Percentiles rank a stretch among this genome's conserved stretches.
phyloP scores from a whole-genome alignment of 768 basidiomycete genomes.

The Imleria badia region DNA sequence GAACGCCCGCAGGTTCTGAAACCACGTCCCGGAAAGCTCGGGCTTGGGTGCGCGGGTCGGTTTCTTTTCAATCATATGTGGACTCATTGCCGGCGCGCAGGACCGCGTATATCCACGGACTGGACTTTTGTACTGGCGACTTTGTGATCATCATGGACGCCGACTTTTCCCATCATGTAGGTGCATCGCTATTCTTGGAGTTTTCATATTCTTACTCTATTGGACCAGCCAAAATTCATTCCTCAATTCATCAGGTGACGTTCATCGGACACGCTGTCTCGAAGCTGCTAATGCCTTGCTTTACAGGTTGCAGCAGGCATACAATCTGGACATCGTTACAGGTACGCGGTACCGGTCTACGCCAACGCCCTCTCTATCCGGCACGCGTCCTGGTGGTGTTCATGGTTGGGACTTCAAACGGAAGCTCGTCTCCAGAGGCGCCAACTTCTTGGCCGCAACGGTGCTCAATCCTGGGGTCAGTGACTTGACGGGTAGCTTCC shows the following conservation, averaged over 20 bases:
- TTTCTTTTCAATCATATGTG: not conserved
- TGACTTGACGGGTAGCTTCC: slow-evolving; percentile 88
- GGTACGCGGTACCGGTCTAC: slow-evolving; percentile 82
- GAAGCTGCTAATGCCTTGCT: not conserved
- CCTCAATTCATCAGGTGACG: slow-evolving; percentile 83
- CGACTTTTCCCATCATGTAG: slow-evolving; percentile 92
- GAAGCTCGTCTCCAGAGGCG: slow-evolving; percentile 84
- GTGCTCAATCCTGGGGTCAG: slow-evolving; percentile 83
- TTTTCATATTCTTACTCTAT: slow-evolving; percentile 3
- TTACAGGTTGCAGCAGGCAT: slow-evolving; percentile 72
- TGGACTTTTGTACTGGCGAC: slow-evolving; percentile 86
- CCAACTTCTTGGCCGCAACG: slow-evolving; percentile 88
- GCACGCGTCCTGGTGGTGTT: slow-evolving; percentile 77
- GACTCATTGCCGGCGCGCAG: slow-evolving; percentile 37
- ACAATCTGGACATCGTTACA: slow-evolving; percentile 90
- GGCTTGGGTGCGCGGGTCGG: slow-evolving; percentile 66
- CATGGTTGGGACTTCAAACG: slow-evolving; percentile 92
- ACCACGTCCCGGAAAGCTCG: slow-evolving; percentile 88
- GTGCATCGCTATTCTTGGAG: slow-evolving; percentile 24
- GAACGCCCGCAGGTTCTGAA: slow-evolving; percentile 59
- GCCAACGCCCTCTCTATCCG: slow-evolving; percentile 53
- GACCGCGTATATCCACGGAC: slow-evolving; percentile 90
- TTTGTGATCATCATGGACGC: slow-evolving; percentile 98
- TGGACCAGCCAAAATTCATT: slow-evolving; percentile 86
- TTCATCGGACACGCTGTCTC: not conserved